Evolutionary conservation across 768 basidiomycete genomes (phyloP), one percentile per base, ranked within the genome.

Genomic region (Sarcomyxa edulis): DNA sequence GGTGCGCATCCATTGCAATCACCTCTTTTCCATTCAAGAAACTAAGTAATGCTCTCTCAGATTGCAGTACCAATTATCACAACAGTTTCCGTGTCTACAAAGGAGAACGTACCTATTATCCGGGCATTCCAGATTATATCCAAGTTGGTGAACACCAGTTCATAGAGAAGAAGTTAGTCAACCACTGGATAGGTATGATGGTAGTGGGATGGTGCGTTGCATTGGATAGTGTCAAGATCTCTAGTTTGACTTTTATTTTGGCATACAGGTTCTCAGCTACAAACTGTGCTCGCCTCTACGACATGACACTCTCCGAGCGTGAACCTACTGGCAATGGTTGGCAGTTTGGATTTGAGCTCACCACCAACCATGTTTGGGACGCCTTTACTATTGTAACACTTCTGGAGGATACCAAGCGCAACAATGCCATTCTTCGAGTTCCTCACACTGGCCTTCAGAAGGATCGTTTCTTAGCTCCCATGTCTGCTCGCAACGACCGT

Each of bases 131-230:
- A 11, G 32, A 47, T 5, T 23, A 34, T 15, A 50, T 60, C 21
- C 44, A 61, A 30, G 43, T 62, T 15, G 49, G 44, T 11, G 47
- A 59, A 29, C 58, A 62, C 40, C 53, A 54, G 12, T 62, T 50
- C 39, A 38, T 55, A 33, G 46, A 52, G 27, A 18, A 34, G 2
- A 22, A 39, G 12, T 38, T 60, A n/a, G 24, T 52, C 11, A 45
- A 48, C 18, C 23, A 54, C 10, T 58, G 54, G 37, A 47, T 47
- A 6, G 42, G 40, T 30, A 25, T 52, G 23, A 52, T 54, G 53
- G 36, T 54, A 6, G 41, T 52, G 3, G 44, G 47, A 9, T 56
- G 55, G 45, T 35, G 18, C 32, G 20, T 33, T 19, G 14, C 20
- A 35, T 9, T 24, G 1, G 12, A 12, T 12, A 10, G 14, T 22